These are phyloP conservation scores for Plectranthus barbatus DNA, from an alignment of 257 asterid genomes.

Conservation along the genomic window DNA sequence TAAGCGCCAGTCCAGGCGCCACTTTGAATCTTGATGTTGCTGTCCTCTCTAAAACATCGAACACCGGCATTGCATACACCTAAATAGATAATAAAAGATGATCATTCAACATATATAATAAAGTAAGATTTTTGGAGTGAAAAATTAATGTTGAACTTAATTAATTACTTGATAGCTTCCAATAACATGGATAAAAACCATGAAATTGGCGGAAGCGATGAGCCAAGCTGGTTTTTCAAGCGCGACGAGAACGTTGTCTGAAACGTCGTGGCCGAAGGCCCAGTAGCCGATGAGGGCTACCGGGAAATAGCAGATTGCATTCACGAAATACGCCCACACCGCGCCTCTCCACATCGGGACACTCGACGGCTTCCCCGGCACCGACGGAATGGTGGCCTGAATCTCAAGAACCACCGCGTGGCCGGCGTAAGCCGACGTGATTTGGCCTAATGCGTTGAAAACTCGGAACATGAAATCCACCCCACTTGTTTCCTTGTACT, in stretches of 20 bases:
- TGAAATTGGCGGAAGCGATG: conserved; percentile 75
- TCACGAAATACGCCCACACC: conserved; percentile 59
- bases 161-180: conserved; percentile 82
- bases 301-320: conserved; percentile 70
- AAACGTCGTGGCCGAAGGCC: conserved; percentile 78
- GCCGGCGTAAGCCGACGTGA: conserved; percentile 77
- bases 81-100: not conserved
- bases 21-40: conserved; percentile 26
- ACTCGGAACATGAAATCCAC: conserved; percentile 56
- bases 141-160: too few species aligned
- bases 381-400: conserved; percentile 84
- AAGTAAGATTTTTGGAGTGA: too few species aligned
- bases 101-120: too few species aligned
- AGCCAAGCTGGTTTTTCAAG: conserved; percentile 82
- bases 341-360: conserved; percentile 90
- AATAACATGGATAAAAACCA: conserved; percentile 78
- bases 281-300: conserved; percentile 77
- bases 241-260: conserved; percentile 69
- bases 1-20: conserved; percentile 29
- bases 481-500: conserved; percentile 43
- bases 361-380: conserved; percentile 70
- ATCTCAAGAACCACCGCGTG: conserved; percentile 78
- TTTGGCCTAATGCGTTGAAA: conserved; percentile 65
- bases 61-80: conserved; percentile 87
- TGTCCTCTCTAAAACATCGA: conserved; percentile 51